Evolutionary conservation across 495 filamentous ascomycete genomes (phyloP), one percentile per base, ranked within the genome.

Genomic region (Penicillium daleae): DNA sequence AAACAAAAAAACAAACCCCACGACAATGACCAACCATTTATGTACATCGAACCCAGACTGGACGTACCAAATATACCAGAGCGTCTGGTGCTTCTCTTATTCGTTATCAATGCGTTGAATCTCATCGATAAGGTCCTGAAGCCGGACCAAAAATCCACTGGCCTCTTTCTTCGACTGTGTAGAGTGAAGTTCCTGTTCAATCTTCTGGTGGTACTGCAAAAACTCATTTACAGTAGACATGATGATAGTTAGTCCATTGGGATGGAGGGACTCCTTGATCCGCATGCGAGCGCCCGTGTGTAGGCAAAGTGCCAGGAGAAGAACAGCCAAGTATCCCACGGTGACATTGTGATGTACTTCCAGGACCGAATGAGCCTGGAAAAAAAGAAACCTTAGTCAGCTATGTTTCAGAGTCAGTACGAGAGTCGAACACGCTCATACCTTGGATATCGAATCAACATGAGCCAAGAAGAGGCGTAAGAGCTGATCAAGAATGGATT

Each of bases 171-270:
- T 64, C 19, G 64, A 46, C 7, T 75, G 71, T 13, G 59, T 54
- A 21, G 65, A 35, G 19, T 66, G 57, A 21, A 65, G 60, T 37
- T 75, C 76, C 31, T 72, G 71, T 63, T 96, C 93, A 40, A 93
- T 90, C 66, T 86, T 87, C 68, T 85, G 82, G 70, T 97, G 85
- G 72, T 92, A 87, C 39, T 82, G 79, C 61, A 96, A 83, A 62
- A 99, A 99, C 67, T 97, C 92, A 59, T 90, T 87, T 22, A 97
- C 85, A 6, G 89, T 90, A n/a, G 86, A 84, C n/a, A 95, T 71
- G 22, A 97, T 74, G 19, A 84, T 75, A 15, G 80, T 71, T 4
- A 97, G 75, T 13, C 79, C 88, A 46, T 82, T 82, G 7, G 86
- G 83, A 2, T 84, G 84, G 48, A 92, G 79, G 29, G 75, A 80